Conservation (phyloP, 1,139 yeast species). For the Saccharomyces hybrid region DNA sequence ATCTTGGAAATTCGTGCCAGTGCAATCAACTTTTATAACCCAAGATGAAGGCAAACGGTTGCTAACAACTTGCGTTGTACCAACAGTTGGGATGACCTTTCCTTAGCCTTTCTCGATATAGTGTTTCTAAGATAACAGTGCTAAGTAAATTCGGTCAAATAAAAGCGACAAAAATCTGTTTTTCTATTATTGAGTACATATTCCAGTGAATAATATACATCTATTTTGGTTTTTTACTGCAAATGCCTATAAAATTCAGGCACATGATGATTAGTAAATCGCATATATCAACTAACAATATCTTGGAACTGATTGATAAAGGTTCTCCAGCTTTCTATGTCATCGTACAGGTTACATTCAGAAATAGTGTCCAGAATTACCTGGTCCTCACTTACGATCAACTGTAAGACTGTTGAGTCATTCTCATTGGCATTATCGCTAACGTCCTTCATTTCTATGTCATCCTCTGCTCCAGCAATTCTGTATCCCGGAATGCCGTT, state of each 20-base stretch:
- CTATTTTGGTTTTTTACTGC: not conserved
- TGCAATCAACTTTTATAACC: too few species aligned
- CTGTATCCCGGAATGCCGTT: constrained; percentile 12
- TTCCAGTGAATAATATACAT: not conserved
- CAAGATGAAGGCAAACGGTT: too few species aligned
- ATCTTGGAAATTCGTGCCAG: too few species aligned
- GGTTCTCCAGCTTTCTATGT: constrained; percentile 17
- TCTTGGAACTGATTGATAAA: constrained; percentile 13
- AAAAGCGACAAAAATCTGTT: too few species aligned
- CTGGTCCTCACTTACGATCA: constrained; percentile 28
- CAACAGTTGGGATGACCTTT: too few species aligned
- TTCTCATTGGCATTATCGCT: constrained; percentile 6
- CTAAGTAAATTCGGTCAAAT: too few species aligned
- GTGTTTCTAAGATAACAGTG: too few species aligned
- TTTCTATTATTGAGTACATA: too few species aligned
- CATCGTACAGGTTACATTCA: constrained; percentile 24
- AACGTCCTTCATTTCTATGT: constrained; percentile 3
- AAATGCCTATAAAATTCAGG: not conserved
- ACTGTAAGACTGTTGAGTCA: constrained; percentile 7
- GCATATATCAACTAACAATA: constrained; percentile 1
- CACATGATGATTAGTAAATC: not conserved
- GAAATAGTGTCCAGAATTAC: constrained; percentile 17
- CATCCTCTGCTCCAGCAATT: constrained; percentile 6
- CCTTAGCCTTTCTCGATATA: too few species aligned
- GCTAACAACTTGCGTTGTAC: too few species aligned